These are phyloP conservation scores for Ilyonectria sp. DNA, from an alignment of 2,329 filamentous ascomycete species.

Conservation along the genomic window DNA sequence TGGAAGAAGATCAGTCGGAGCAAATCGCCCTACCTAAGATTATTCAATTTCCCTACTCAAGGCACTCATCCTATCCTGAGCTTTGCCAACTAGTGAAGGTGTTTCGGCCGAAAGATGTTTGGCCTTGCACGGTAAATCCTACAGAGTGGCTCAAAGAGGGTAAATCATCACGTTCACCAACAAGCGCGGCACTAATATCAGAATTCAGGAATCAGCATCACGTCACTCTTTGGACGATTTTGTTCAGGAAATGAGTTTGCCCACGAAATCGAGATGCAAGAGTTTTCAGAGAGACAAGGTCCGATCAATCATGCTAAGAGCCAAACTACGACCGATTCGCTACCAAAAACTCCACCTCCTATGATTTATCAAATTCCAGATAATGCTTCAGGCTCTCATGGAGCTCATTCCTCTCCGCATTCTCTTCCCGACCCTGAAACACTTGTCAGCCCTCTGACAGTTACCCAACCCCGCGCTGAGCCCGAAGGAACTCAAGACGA, in stretches of 20 bases:
- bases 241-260: conserved; percentile 75
- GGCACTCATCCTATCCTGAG: conserved; percentile 90
- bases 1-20: neutral
- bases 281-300: conserved; percentile 17
- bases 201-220: conserved; percentile 69
- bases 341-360: conserved; percentile 12
- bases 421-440: neutral
- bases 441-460: conserved; percentile 19
- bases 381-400: neutral
- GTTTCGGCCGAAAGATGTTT: conserved; percentile 83
- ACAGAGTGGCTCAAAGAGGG: conserved; percentile 72
- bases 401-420: neutral
- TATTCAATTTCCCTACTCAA: conserved; percentile 84
- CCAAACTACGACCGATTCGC: conserved; percentile 35
- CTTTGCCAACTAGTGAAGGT: conserved; percentile 78
- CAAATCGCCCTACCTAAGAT: conserved; percentile 54
- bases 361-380: neutral
- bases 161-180: conserved; percentile 28
- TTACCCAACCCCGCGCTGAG: conserved; percentile 23
- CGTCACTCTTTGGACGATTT: conserved; percentile 78
- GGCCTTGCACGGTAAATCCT: conserved; percentile 83
- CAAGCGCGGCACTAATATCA: neutral
- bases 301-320: conserved; percentile 23
- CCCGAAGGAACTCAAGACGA: neutral
- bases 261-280: conserved; percentile 75